These are phyloP conservation scores for Elsinoe arachidis DNA, from an alignment of 2,329 filamentous ascomycete genomes.

Conservation along the genomic window DNA sequence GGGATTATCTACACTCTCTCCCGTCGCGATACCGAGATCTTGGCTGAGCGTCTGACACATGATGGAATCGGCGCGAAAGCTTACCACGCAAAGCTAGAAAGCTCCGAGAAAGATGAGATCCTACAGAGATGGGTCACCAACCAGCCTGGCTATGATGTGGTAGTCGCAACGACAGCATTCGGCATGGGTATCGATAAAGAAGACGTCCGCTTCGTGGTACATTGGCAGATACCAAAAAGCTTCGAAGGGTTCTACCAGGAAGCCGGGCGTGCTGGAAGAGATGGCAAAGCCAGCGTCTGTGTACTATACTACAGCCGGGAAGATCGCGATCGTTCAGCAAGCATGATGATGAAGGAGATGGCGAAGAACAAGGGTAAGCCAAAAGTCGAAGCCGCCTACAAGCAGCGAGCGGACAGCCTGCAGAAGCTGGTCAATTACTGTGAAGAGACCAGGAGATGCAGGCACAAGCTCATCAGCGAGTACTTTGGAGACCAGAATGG, in stretches of 20 bases:
- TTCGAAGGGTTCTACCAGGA: conserved; percentile 97
- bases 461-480: conserved; percentile 64
- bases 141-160: conserved; percentile 72
- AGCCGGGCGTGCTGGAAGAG: conserved; percentile 80
- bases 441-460: conserved; percentile 63
- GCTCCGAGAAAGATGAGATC: conserved; percentile 60
- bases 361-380: conserved; percentile 24
- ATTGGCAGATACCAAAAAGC: conserved; percentile 88
- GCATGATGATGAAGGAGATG: conserved; percentile 40
- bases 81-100: conserved; percentile 61
- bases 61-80: conserved; percentile 66
- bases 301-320: conserved; percentile 87
- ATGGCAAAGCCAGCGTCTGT: conserved; percentile 78
- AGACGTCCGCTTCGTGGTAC: conserved; percentile 86
- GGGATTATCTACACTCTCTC: conserved; percentile 76
- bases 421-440: conserved; percentile 66
- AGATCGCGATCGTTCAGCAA: conserved; percentile 66
- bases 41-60: conserved; percentile 56
- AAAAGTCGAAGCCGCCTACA: conserved; percentile 37
- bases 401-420: conserved; percentile 35
- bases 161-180: conserved; percentile 91
- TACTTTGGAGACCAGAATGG: conserved; percentile 62
- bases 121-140: conserved; percentile 65
- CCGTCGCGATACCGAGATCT: conserved; percentile 63
- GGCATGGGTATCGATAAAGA: conserved; percentile 98